Evolutionary conservation across 345 rosid genomes (phyloP).

Genomic region (Ceriops decandra): DNA sequence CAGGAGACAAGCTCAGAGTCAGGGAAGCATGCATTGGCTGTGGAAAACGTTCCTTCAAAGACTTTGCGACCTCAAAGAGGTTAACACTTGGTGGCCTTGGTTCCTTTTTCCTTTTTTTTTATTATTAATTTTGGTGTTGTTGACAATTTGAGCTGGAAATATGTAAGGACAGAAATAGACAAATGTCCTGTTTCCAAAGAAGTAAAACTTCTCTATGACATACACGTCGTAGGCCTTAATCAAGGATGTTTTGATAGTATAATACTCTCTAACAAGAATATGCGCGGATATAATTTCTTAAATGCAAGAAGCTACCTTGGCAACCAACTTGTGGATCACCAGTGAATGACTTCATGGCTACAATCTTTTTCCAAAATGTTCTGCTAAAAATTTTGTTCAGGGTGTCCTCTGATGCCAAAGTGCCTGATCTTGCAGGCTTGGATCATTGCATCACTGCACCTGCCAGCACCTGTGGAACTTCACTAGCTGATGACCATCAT

Average conservation of each 20-base stretch:
- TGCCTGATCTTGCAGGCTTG: slow-evolving; percentile 52
- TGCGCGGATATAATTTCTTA: too few relatives aligned
- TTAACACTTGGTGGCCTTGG: slow-evolving; percentile 22
- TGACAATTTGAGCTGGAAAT: too few relatives aligned
- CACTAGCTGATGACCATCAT: slow-evolving; percentile 42
- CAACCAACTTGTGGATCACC: too few relatives aligned
- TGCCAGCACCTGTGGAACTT: slow-evolving; percentile 23
- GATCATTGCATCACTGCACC: slow-evolving; percentile 64
- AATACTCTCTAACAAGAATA: too few relatives aligned
- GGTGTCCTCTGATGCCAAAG: slow-evolving; percentile 21
- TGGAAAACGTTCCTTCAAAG: slow-evolving; percentile 26
- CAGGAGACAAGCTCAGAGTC: slow-evolving; percentile 29
- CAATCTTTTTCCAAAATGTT: background rate
- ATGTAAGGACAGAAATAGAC: too few relatives aligned
- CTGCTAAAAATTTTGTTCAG: background rate
- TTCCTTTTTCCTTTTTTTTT: background rate
- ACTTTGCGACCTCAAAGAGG: slow-evolving; percentile 32
- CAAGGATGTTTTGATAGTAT: too few relatives aligned
- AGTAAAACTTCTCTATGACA: too few relatives aligned
- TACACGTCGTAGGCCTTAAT: too few relatives aligned
- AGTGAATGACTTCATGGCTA: background rate
- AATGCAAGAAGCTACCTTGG: too few relatives aligned
- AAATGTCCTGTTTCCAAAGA: too few relatives aligned
- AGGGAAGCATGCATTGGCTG: slow-evolving; percentile 24
- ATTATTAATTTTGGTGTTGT: too few relatives aligned